Percentiles rank a stretch among this genome's conserved stretches.
Conservation (phyloP, 1,284 basidiomycete species). For the Erythrobasidium hasegawianum region DNA sequence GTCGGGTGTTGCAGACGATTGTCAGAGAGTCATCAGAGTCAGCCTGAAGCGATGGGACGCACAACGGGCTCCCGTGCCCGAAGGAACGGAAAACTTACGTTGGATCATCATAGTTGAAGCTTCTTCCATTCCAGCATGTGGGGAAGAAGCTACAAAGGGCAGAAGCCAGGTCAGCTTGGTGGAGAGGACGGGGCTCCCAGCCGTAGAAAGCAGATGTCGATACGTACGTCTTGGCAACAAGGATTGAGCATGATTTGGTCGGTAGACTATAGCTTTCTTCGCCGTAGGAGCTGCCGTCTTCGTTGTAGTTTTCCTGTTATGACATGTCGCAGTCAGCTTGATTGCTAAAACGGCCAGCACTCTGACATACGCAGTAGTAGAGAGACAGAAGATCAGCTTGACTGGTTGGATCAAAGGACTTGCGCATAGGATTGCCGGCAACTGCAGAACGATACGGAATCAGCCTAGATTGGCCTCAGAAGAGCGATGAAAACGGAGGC, state of each 20-base stretch:
- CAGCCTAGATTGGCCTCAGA: neutral
- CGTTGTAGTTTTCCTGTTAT: neutral
- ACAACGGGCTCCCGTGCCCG: conserved; percentile 22
- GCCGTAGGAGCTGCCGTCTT: conserved; percentile 14
- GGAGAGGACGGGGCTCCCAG: no score
- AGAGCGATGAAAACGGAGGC: neutral
- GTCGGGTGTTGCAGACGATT: neutral
- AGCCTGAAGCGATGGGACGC: no score
- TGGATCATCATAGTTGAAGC: neutral
- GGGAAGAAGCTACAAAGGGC: neutral
- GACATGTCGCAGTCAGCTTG: neutral
- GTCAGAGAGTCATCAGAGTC: no score
- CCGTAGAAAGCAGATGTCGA: neutral
- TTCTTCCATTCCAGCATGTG: conserved; percentile 1
- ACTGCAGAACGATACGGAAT: neutral
- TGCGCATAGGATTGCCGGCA: neutral
- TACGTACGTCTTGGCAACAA: conserved; percentile 22
- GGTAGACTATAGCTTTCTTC: conserved; percentile 13
- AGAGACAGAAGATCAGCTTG: neutral
- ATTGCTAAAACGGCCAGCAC: conserved; percentile 24
- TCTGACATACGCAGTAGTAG: neutral
- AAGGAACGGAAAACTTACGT: conserved; percentile 1
- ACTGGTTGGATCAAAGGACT: neutral
- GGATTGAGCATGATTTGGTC: conserved; percentile 19
- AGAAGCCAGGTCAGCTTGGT: neutral